A percentile compares a stretch with the other conserved stretches of the same genome.
phyloP scores from a whole-genome alignment of 2,329 filamentous ascomycete species.

The Coniochaeta sp. region DNA sequence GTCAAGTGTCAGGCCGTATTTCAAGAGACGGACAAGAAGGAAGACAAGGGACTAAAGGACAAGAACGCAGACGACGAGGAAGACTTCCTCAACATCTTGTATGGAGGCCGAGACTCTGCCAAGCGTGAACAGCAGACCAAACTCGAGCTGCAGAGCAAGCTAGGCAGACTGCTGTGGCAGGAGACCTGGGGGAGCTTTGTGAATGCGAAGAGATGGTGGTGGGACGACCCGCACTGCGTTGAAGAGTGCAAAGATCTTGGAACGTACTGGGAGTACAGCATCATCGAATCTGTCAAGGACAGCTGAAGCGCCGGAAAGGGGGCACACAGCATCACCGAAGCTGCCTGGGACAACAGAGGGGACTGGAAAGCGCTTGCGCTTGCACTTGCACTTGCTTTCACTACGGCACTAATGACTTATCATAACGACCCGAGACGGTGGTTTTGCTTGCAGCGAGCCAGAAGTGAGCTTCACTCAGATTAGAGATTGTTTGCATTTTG shows the following conservation, averaged over 20 bases:
- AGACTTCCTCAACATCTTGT: not conserved
- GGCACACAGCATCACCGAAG: not conserved
- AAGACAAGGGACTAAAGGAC: not conserved
- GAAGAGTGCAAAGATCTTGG: conserved; percentile 45
- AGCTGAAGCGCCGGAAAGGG: conserved; percentile 2
- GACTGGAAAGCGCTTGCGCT: not conserved
- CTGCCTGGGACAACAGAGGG: not conserved
- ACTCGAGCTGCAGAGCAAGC: conserved; percentile 40
- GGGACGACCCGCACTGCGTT: conserved; percentile 47
- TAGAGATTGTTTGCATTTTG: no score
- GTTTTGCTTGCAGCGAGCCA: no score
- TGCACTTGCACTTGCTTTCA: no score
- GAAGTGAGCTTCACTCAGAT: no score
- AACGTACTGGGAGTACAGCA: conserved; percentile 52
- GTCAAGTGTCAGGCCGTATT: conserved; percentile 6
- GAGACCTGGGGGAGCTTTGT: conserved; percentile 52
- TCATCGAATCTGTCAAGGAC: conserved; percentile 48
- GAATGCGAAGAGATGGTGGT: conserved; percentile 49
- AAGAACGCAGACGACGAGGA: conserved; percentile 13
- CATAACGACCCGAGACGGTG: not conserved
- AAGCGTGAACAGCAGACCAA: conserved; percentile 23
- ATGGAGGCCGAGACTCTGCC: not conserved
- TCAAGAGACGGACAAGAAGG: not conserved
- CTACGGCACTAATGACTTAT: not conserved
- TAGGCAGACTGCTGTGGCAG: conserved; percentile 52